These are phyloP conservation scores for Kuraishia hungarica DNA, from an alignment of 805 yeast species.

Conservation along the genomic window DNA sequence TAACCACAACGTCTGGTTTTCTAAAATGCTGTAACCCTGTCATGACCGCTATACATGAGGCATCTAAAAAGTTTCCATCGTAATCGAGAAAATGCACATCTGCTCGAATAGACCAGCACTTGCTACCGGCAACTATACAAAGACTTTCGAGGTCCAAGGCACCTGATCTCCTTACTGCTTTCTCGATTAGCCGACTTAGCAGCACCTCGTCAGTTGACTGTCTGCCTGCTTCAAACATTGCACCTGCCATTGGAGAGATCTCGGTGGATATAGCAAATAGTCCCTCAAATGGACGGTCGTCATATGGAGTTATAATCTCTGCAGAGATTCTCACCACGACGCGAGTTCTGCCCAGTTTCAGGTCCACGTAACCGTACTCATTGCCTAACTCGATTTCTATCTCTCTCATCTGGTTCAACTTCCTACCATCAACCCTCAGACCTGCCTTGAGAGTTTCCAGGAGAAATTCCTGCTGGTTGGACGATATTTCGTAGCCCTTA, in stretches of 20 bases:
- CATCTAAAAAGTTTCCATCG: conserved; percentile 91
- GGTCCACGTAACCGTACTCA: conserved; percentile 76
- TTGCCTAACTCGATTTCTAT: conserved; percentile 58
- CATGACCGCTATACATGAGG: conserved; percentile 85
- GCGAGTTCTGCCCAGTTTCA: conserved; percentile 67
- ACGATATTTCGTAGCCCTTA: conserved; percentile 41
- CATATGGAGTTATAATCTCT: conserved; percentile 70
- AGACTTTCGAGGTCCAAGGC: conserved; percentile 87
- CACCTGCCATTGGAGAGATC: conserved; percentile 82
- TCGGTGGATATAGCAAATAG: conserved; percentile 78
- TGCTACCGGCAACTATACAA: conserved; percentile 84
- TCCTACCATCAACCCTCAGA: conserved; percentile 62
- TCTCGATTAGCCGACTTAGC: conserved; percentile 78
- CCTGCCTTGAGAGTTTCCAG: conserved; percentile 55
- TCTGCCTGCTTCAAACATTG: conserved; percentile 67
- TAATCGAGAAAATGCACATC: conserved; percentile 83
- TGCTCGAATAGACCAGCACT: conserved; percentile 87
- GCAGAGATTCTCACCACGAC: conserved; percentile 69
- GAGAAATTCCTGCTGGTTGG: conserved; percentile 55
- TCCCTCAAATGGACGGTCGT: conserved; percentile 93
- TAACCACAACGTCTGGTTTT: conserved; percentile 75
- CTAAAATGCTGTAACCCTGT: conserved; percentile 76
- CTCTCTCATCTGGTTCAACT: conserved; percentile 52
- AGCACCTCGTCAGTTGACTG: conserved; percentile 76
- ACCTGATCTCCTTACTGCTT: conserved; percentile 82